These are phyloP conservation scores for Acanthamoeba divionensis DNA, from an alignment of 208 protist genomes.

Conservation along the genomic window DNA sequence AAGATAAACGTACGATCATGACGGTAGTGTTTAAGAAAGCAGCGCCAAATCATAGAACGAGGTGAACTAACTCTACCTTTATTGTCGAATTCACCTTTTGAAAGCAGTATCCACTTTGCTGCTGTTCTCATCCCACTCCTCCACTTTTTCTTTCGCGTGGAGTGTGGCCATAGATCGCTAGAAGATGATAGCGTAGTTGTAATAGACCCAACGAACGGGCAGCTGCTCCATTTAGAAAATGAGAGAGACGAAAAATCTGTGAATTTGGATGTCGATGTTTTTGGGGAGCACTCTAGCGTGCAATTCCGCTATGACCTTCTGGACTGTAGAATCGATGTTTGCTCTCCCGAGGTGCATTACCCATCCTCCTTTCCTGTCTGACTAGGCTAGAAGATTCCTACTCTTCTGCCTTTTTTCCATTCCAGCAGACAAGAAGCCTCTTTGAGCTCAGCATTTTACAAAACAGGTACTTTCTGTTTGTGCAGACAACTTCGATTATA, in stretches of 20 bases:
- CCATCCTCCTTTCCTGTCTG: not conserved
- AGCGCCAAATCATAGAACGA: constrained; percentile 55
- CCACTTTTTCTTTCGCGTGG: not conserved
- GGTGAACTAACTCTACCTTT: not conserved
- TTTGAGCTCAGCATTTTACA: not conserved
- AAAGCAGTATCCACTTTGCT: no score
- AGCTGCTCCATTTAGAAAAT: constrained; percentile 70
- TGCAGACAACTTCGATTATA: constrained; percentile 83
- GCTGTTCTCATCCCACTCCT: not conserved
- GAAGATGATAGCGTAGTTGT: constrained; percentile 71
- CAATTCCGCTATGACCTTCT: constrained; percentile 75
- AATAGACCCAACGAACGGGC: constrained; percentile 55
- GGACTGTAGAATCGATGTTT: constrained; percentile 78
- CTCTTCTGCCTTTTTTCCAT: not conserved
- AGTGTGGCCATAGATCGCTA: constrained; percentile 14
- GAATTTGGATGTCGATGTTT: constrained; percentile 52
- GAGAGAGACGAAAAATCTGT: not conserved
- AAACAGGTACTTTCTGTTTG: constrained; percentile 74
- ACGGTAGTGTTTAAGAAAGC: constrained; percentile 75
- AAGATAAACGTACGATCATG: constrained; percentile 79
- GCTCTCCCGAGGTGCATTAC: constrained; percentile 70
- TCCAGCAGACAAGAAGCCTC: constrained; percentile 27
- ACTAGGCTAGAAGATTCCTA: not conserved
- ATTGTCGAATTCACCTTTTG: no score
- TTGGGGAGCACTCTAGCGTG: constrained; percentile 60